Evolutionary conservation across 345 rosid genomes (phyloP).

Genomic region (Anastatica hierochuntica): DNA sequence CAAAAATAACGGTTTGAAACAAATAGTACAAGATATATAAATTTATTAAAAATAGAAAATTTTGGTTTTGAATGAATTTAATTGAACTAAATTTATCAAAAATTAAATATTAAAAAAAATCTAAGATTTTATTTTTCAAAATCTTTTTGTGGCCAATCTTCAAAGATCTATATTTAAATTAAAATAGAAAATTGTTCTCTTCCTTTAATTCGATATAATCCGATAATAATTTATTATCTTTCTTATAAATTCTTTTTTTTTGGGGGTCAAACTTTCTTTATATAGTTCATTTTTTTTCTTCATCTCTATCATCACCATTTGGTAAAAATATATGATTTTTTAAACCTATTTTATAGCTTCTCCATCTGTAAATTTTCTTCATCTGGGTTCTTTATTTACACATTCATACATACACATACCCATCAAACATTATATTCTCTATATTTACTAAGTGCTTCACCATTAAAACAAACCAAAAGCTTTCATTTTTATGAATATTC

Average conservation of each 20-base stretch:
- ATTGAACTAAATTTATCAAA: slow-evolving; percentile 17
- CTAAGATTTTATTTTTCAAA: neutral
- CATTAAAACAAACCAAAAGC: slow-evolving; percentile 27
- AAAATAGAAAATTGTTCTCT: slow-evolving; percentile 22
- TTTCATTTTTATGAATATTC: slow-evolving; percentile 35
- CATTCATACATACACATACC: slow-evolving; percentile 13
- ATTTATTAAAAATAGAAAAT: slow-evolving; percentile 12
- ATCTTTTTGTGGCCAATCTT: slow-evolving; percentile 21
- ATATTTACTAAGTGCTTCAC: slow-evolving; percentile 19
- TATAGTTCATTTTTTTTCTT: slow-evolving; percentile 25
- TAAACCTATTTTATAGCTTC: slow-evolving; percentile 21
- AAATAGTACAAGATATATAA: too few relatives aligned
- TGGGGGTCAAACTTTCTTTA: neutral
- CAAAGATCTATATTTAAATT: slow-evolving; percentile 12
- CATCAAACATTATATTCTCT: slow-evolving; percentile 18
- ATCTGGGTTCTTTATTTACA: slow-evolving; percentile 33
- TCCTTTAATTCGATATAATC: slow-evolving; percentile 6
- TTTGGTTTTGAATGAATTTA: slow-evolving; percentile 5
- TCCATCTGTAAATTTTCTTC: slow-evolving; percentile 16
- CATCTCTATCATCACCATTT: slow-evolving; percentile 30
- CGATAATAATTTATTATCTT: neutral
- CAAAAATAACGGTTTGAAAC: neutral
- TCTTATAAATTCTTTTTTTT: neutral
- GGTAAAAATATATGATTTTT: slow-evolving; percentile 28
- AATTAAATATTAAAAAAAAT: neutral